phyloP scores from a whole-genome alignment of 805 yeast species.

The Schwanniomyces polymorphus region DNA sequence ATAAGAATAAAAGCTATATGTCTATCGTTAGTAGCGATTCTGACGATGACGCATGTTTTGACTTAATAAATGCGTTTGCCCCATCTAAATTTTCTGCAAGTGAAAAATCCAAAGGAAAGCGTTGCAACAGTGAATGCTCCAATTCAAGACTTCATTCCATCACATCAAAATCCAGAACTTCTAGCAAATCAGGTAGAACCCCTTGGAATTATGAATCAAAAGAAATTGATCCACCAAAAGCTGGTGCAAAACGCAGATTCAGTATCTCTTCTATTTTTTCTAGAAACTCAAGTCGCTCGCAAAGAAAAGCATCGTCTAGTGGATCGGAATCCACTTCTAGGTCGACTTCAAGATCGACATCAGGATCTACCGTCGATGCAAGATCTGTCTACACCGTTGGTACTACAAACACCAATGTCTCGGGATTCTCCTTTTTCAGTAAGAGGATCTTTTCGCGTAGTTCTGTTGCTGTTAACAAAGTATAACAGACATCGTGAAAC shows the following conservation, averaged over 20 bases:
- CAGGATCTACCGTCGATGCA: constrained; percentile 9
- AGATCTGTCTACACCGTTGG: constrained; percentile 17
- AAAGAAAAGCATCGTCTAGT: not conserved
- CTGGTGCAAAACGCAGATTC: not conserved
- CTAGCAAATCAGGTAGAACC: not conserved
- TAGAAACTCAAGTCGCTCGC: not conserved
- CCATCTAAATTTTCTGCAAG: not conserved
- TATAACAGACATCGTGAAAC: not conserved
- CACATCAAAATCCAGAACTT: not conserved
- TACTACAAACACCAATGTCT: constrained; percentile 12
- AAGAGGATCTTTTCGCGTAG: not conserved
- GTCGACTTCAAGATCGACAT: not conserved
- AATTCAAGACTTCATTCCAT: not conserved
- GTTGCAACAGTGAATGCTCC: not conserved
- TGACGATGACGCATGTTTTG: constrained; percentile 18
- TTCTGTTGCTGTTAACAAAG: constrained; percentile 5
- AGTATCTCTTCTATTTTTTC: constrained; percentile 8
- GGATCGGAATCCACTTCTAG: too few species aligned
- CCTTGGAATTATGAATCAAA: not conserved
- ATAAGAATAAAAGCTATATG: not conserved
- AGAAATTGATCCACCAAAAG: not conserved
- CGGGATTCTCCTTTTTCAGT: constrained; percentile 25
- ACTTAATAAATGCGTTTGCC: constrained; percentile 21
- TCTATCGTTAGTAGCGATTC: not conserved
- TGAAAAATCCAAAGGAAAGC: not conserved